Conservation (phyloP, 2,329 filamentous ascomycete genomes). For the Thielaviopsis populi region DNA sequence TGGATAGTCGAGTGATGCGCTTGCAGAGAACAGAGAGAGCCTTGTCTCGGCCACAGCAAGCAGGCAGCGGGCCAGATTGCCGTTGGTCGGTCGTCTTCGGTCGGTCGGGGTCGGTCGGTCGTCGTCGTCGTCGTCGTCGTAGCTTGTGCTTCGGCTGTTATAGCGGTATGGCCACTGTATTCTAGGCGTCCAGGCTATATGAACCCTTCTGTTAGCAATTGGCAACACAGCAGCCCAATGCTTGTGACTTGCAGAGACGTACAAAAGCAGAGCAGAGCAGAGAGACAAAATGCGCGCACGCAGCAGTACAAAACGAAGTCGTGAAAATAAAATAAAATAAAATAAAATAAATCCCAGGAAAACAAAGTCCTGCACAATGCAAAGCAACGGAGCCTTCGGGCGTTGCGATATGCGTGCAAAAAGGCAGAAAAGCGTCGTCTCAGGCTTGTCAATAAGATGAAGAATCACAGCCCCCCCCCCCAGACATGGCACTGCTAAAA, state of each 20-base stretch:
- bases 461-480: neutral
- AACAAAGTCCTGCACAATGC: neutral
- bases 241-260: neutral
- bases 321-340: neutral
- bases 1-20: too few species aligned
- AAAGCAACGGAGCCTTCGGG: neutral
- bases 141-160: too few species aligned
- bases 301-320: neutral
- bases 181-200: neutral
- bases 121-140: neutral
- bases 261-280: neutral
- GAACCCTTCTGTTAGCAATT: neutral
- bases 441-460: neutral
- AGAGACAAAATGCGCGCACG: neutral
- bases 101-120: neutral
- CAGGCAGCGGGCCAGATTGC: too few species aligned
- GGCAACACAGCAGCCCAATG: neutral
- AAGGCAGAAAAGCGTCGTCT: neutral
- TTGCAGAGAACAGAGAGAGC: too few species aligned
- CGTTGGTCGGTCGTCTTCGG: neutral
- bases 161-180: neutral
- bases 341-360: neutral
- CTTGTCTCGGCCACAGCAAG: too few species aligned
- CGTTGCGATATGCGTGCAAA: neutral
- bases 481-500: neutral